Conservation (phyloP, 768 basidiomycete species). For the Hortiboletus campestris region DNA sequence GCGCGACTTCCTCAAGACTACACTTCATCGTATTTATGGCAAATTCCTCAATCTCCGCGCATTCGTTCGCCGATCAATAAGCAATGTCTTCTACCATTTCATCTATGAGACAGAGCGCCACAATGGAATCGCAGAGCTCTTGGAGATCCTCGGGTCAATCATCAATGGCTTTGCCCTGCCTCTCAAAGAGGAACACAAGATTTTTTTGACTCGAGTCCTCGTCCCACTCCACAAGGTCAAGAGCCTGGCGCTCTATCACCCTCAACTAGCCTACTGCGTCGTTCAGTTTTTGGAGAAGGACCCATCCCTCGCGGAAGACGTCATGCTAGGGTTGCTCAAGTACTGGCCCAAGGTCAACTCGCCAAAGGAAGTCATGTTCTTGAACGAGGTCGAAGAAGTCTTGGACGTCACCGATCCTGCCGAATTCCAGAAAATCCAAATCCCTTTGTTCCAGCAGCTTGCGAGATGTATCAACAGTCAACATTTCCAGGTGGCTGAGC, state of each 20-base stretch:
- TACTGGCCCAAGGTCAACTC: conserved; percentile 99
- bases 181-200: conserved; percentile 99
- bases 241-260: conserved; percentile 95
- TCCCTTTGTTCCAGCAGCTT: conserved; percentile 89
- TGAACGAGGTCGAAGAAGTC: conserved; percentile 99
- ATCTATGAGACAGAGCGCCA: conserved; percentile 98
- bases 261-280: conserved; percentile 98
- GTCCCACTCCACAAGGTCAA: conserved; percentile 98
- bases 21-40: conserved; percentile 97
- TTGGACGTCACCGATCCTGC: conserved; percentile 95
- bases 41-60: conserved; percentile 99
- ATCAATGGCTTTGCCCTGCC: conserved; percentile 99
- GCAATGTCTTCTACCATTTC: conserved; percentile 99
- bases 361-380: conserved; percentile 99
- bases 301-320: conserved; percentile 86
- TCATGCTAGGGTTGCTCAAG: conserved; percentile 92
- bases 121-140: conserved; percentile 97
- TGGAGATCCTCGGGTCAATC: conserved; percentile 98
- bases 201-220: conserved; percentile 89
- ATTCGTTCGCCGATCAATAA: conserved; percentile 98
- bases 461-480: conserved; percentile 98
- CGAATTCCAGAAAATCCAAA: conserved; percentile 95
- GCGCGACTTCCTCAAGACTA: conserved; percentile 99
- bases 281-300: conserved; percentile 99
- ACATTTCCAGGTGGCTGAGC: conserved; percentile 99